Evolutionary conservation across 1,284 basidiomycete species (phyloP), one percentile per base, ranked within the genome.

Genomic region (Trametes sp.): DNA sequence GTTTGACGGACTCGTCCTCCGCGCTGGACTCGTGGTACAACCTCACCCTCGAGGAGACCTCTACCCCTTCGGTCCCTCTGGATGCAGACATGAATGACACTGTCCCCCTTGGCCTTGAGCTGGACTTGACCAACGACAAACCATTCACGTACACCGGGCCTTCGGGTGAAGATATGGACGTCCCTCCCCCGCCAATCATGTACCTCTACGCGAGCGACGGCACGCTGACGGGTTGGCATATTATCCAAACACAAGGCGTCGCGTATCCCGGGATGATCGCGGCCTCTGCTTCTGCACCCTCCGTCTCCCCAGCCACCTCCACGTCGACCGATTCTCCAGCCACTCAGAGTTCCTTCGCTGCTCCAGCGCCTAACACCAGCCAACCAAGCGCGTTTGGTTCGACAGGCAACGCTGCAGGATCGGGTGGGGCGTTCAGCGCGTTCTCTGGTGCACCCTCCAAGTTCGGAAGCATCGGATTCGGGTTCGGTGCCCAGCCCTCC

Each of bases 131-230:
- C 11, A 82, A 84, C 54, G 72, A 74, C 7, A 76, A 81, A 33
- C 68, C 77, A 4, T 81, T 78, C 67, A 76, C 61, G 10, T 75
- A 78, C 58, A 80, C 77, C 8, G 77, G 74, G 2, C 72, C 79
- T 14, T 81, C 81, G 0, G 84, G 84, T 1, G 85, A 86, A 62
- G 80, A 73, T 63, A 74, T 72, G 35, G 76, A 80, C 21, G 68
- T 84, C 5, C 84, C 87, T 7, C 78, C 84, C n/a, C 82, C 84
- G 10, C 93, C 93, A 0, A 81, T 94, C 55, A 78, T 94, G 72
- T 91, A 87, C 71, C 85, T 87, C 5, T 95, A 93, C 73, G 84
- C 92, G 4, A 93, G 87, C 62, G 93, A 95, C 70, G 93, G 93
- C 21, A 91, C 92, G 0, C 61, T 95, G 36, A 82, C 89, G 41